Evolutionary conservation across 2,329 filamentous ascomycete species (phyloP).

Genomic region (Helminthosporium solani): DNA sequence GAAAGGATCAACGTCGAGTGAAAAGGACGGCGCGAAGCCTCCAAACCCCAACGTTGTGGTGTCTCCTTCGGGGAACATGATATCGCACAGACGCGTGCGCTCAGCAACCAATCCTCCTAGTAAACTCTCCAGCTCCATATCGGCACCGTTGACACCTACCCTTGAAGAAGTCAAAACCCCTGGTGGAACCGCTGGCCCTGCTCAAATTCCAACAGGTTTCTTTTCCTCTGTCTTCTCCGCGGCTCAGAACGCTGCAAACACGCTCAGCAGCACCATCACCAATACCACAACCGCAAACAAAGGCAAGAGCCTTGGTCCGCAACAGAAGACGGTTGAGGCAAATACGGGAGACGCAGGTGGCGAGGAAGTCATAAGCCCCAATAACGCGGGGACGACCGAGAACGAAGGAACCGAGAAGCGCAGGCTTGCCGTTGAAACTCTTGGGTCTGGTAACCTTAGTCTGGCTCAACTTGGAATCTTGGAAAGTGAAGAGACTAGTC

Average conservation of each 20-base stretch:
- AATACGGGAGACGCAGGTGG: slow-evolving; percentile 33
- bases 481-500: slow-evolving; percentile 60
- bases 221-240: slow-evolving; percentile 92
- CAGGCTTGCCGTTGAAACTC: slow-evolving; percentile 79
- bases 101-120: slow-evolving; percentile 66
- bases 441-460: slow-evolving; percentile 86
- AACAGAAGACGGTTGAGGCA: slow-evolving; percentile 28
- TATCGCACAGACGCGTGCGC: slow-evolving; percentile 66
- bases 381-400: slow-evolving; percentile 24
- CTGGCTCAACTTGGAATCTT: slow-evolving; percentile 82
- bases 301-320: slow-evolving; percentile 50
- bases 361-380: slow-evolving; percentile 46
- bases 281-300: slow-evolving; percentile 58
- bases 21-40: slow-evolving; percentile 32
- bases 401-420: slow-evolving; percentile 40
- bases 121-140: slow-evolving; percentile 77
- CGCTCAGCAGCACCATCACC: slow-evolving; percentile 71
- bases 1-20: slow-evolving; percentile 24
- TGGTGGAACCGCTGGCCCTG: slow-evolving; percentile 53
- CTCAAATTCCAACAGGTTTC: slow-evolving; percentile 62
- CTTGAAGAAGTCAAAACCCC: slow-evolving; percentile 67
- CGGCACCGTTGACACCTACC: slow-evolving; percentile 69
- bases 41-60: slow-evolving; percentile 56
- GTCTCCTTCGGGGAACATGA: slow-evolving; percentile 69
- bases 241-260: slow-evolving; percentile 85